Conservation (phyloP, 2,329 filamentous ascomycete genomes). For the Blumeria hordei region DNA sequence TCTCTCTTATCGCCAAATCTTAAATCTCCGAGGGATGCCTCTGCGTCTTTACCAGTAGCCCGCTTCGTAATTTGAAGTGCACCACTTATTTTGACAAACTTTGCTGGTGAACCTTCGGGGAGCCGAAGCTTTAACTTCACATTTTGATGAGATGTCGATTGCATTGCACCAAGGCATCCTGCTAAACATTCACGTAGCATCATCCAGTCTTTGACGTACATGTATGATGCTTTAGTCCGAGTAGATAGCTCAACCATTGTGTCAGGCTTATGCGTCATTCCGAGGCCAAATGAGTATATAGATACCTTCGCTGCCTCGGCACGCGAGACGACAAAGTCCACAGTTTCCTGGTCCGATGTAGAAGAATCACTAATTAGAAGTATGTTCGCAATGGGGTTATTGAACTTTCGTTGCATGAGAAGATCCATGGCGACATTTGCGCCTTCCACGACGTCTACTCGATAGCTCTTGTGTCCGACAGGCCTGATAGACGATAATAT, state of each 20-base stretch:
- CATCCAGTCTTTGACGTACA: constrained; percentile 99
- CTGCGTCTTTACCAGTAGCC: constrained; percentile 79
- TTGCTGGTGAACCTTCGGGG: constrained; percentile 87
- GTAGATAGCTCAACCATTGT: constrained; percentile 96
- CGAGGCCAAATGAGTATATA: constrained; percentile 89
- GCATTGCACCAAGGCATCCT: constrained; percentile 73
- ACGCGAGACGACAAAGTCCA: constrained; percentile 90
- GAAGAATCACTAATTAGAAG: constrained; percentile 94
- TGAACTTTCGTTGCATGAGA: constrained; percentile 90
- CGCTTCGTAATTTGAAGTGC: constrained; percentile 91
- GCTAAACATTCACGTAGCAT: constrained; percentile 94
- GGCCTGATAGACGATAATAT: constrained; percentile 72
- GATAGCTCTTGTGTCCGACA: constrained; percentile 86
- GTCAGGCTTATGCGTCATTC: constrained; percentile 92
- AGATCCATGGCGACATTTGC: constrained; percentile 97
- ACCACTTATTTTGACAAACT: constrained; percentile 96
- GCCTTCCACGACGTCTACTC: constrained; percentile 89
- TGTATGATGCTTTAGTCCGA: constrained; percentile 87
- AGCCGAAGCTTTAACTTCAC: constrained; percentile 85
- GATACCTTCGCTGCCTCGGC: constrained; percentile 94
- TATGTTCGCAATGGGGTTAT: constrained; percentile 85
- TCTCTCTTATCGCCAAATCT: constrained; percentile 89
- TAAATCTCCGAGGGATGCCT: constrained; percentile 75
- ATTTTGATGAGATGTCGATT: constrained; percentile 93
- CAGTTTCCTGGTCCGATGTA: constrained; percentile 78